Evolutionary conservation across 768 basidiomycete species (phyloP).

Genomic region (Glaciozyma antarctica): DNA sequence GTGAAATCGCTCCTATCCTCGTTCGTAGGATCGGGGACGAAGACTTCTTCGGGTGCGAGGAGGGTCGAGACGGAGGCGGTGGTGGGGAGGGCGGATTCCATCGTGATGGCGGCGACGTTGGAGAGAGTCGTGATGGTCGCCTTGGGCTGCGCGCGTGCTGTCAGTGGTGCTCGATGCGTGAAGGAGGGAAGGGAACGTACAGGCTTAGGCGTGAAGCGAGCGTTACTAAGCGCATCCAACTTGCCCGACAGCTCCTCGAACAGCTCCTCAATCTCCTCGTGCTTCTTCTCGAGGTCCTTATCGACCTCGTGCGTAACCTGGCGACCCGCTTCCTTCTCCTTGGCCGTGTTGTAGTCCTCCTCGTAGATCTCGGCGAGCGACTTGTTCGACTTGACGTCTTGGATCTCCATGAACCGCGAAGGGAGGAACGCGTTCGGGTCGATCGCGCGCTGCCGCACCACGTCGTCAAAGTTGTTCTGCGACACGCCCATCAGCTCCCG

Average conservation of each 20-base stretch:
- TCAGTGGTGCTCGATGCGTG: not conserved
- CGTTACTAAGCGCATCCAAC: constrained; percentile 85
- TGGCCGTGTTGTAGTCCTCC: constrained; percentile 63
- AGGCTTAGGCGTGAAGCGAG: constrained; percentile 88
- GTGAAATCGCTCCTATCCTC: constrained; percentile 71
- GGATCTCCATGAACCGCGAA: constrained; percentile 75
- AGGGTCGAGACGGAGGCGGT: constrained; percentile 63
- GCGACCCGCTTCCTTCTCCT: constrained; percentile 47
- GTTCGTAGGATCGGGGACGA: constrained; percentile 42
- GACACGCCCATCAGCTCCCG: not conserved
- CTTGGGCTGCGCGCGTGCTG: constrained; percentile 57
- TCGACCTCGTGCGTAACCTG: constrained; percentile 63
- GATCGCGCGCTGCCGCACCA: constrained; percentile 65
- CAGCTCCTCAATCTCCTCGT: constrained; percentile 67
- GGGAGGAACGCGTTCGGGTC: constrained; percentile 86
- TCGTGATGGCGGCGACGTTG: constrained; percentile 65
- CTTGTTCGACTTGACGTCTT: constrained; percentile 76
- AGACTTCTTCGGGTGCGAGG: constrained; percentile 89
- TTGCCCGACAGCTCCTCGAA: constrained; percentile 83
- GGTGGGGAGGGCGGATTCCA: constrained; percentile 87
- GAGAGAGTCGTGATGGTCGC: constrained; percentile 72
- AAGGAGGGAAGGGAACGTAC: constrained; percentile 46
- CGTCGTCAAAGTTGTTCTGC: constrained; percentile 71
- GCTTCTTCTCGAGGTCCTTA: constrained; percentile 76
- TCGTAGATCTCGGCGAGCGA: constrained; percentile 95